These are phyloP conservation scores for Tolypocladium inflatum DNA, from an alignment of 2,329 filamentous ascomycete species.

Conservation along the genomic window DNA sequence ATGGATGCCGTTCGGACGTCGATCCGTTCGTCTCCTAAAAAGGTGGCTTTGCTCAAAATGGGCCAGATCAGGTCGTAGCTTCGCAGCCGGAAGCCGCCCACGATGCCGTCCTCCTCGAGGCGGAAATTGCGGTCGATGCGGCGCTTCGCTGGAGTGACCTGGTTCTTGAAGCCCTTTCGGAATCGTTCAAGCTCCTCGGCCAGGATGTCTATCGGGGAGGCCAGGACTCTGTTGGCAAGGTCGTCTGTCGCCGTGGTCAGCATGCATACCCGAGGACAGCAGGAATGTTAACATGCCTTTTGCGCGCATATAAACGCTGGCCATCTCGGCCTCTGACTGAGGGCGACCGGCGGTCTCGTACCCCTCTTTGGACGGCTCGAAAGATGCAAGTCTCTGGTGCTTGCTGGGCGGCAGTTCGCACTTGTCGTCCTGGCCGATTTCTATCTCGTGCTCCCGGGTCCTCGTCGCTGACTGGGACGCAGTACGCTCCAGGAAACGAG, in stretches of 20 bases:
- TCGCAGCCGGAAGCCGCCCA: conserved; percentile 15
- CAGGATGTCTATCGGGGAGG: background rate
- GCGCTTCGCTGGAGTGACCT: conserved; percentile 19
- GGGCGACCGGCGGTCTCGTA: background rate
- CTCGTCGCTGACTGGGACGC: background rate
- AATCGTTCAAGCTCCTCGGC: background rate
- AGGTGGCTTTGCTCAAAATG: conserved; percentile 13
- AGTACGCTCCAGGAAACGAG: background rate
- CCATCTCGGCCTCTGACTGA: conserved; percentile 3
- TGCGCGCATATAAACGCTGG: conserved; percentile 12
- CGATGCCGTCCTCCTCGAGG: conserved; percentile 5
- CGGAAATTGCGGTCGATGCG: conserved; percentile 8
- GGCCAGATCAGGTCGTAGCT: conserved; percentile 15
- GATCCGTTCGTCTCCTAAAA: conserved; percentile 11
- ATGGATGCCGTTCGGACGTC: conserved; percentile 16
- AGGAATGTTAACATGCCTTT: conserved; percentile 15
- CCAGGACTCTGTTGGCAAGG: conserved; percentile 10
- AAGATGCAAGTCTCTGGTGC: background rate
- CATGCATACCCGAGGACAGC: background rate
- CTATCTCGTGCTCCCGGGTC: background rate
- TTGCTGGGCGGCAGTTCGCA: conserved; percentile 3
- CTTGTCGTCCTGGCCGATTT: background rate
- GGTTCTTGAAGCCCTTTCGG: background rate
- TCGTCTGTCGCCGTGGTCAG: conserved; percentile 13
- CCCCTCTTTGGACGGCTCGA: background rate